Evolutionary conservation across 2,329 filamentous ascomycete genomes (phyloP), one percentile per base, ranked within the genome.

Genomic region (Elsinoe australis): DNA sequence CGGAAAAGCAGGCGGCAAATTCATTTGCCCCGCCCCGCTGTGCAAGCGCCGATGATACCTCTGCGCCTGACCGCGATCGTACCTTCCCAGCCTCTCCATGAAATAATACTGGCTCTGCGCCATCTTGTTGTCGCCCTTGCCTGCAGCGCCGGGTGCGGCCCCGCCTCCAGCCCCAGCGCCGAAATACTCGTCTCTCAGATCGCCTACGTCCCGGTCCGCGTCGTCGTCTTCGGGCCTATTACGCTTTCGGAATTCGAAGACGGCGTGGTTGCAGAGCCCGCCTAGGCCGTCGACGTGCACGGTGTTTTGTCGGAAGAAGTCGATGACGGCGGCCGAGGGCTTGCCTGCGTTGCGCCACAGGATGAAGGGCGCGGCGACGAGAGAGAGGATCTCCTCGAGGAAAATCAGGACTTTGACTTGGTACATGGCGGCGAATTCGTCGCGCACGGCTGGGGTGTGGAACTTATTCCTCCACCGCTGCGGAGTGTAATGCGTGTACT

Each of bases 261-360:
- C 87, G 2, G 92, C 92, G 67, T 95, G 96, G 1, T 90, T 95
- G 66, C 92, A 98, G 8, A 96, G 87, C 55, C 95, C 90, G 17
- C 92, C 92, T 28, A 98, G 76, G 0, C 92, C 92, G 60, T 98
- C 92, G 12, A 98, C 90, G 57, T 98, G 89, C 17, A 98, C 82
- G 0, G 92, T 96, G 57, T 96, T 95, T 62, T 98, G 92, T 31
- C 92, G 82, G 71, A 98, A 96, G 67, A 98, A 98, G 67, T 98
- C 92, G 51, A 96, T 83, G 54, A 98, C 83, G 51, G 89, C 86
- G 56, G 96, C 90, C 62, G 85, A 90, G 64, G 86, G 94, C 56
- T 82, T 84, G 0, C 89, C 87, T 26, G 96, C 74, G 52, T 86
- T 89, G 61, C 86, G 83, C 68, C 89, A 85, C 9, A 98, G 76